These are phyloP conservation scores for Botrytis paeoniae DNA, from an alignment of 2,329 filamentous ascomycete genomes.

Conservation along the genomic window DNA sequence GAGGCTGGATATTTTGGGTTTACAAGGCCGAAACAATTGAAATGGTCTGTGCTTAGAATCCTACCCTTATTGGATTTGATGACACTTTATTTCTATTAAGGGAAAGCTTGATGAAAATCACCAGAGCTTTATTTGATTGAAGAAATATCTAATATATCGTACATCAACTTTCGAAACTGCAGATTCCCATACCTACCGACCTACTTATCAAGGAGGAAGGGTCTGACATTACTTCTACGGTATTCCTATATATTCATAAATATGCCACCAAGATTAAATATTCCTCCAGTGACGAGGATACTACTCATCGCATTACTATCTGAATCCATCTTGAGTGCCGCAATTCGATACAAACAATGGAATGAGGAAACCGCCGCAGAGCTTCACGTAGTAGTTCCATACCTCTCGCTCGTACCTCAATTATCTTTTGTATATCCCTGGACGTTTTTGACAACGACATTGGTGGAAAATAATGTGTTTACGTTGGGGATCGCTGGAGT, in stretches of 20 bases:
- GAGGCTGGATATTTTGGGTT: neutral
- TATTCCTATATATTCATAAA: slow-evolving; percentile 1
- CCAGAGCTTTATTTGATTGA: neutral
- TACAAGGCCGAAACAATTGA: neutral
- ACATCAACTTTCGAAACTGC: slow-evolving; percentile 22
- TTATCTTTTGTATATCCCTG: slow-evolving; percentile 85
- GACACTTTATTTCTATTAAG: neutral
- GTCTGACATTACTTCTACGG: neutral
- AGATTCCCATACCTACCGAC: neutral
- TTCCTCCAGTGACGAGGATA: slow-evolving; percentile 85
- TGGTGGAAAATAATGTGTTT: slow-evolving; percentile 92
- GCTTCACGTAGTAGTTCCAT: slow-evolving; percentile 70
- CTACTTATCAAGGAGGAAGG: neutral
- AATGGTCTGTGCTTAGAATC: neutral
- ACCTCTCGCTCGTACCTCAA: slow-evolving; percentile 82
- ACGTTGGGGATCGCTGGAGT: slow-evolving; percentile 73
- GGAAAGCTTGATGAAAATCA: slow-evolving; percentile 7
- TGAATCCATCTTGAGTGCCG: slow-evolving; percentile 79
- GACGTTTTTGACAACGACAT: slow-evolving; percentile 81
- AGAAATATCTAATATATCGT: neutral
- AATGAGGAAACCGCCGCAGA: slow-evolving; percentile 50
- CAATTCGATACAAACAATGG: slow-evolving; percentile 71
- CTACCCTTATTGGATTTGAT: slow-evolving; percentile 1
- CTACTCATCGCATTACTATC: slow-evolving; percentile 71
- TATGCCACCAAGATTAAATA: slow-evolving; percentile 83